Percentiles rank a stretch among this genome's conserved stretches.
phyloP scores from a whole-genome alignment of 2,329 filamentous ascomycete genomes.

The Alternaria postmessia region DNA sequence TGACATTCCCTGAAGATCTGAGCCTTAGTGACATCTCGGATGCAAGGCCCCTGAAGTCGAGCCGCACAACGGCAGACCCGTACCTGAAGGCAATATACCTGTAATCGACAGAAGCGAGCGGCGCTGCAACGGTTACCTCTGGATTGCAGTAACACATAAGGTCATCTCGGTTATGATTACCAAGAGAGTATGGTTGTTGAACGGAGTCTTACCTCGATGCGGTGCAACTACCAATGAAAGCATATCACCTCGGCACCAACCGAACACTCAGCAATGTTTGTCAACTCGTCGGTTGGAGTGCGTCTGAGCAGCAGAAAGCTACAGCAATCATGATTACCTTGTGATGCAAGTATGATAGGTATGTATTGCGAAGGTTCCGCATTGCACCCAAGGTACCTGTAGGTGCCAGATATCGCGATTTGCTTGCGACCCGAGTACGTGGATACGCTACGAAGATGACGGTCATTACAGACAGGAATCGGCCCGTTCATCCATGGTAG shows the following conservation, averaged over 20 bases:
- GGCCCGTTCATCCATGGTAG: conserved; percentile 26
- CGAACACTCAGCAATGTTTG: conserved; percentile 5
- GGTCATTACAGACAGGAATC: conserved; percentile 18
- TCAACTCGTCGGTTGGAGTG: neutral
- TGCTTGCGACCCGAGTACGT: conserved; percentile 9
- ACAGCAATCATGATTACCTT: conserved; percentile 8
- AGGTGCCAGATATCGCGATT: conserved; percentile 5
- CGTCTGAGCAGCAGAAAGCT: neutral
- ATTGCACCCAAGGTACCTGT: conserved; percentile 7
- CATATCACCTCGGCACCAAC: neutral
- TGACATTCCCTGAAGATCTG: conserved; percentile 23
- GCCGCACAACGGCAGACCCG: conserved; percentile 10
- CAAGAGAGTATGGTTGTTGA: conserved; percentile 4
- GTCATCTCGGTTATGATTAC: conserved; percentile 10
- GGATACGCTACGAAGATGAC: conserved; percentile 18
- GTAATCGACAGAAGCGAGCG: conserved; percentile 11
- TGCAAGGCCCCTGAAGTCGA: conserved; percentile 13
- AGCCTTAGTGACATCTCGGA: conserved; percentile 12
- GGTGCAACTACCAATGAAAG: conserved; percentile 6
- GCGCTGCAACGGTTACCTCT: conserved; percentile 7
- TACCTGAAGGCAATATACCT: conserved; percentile 10
- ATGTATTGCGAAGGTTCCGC: conserved; percentile 10
- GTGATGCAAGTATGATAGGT: conserved; percentile 4
- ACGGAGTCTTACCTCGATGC: conserved; percentile 4
- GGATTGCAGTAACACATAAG: conserved; percentile 8